Evolutionary conservation across 345 rosid species (phyloP), one percentile per base, ranked within the genome.

Genomic region (Schrenkiella parvula): DNA sequence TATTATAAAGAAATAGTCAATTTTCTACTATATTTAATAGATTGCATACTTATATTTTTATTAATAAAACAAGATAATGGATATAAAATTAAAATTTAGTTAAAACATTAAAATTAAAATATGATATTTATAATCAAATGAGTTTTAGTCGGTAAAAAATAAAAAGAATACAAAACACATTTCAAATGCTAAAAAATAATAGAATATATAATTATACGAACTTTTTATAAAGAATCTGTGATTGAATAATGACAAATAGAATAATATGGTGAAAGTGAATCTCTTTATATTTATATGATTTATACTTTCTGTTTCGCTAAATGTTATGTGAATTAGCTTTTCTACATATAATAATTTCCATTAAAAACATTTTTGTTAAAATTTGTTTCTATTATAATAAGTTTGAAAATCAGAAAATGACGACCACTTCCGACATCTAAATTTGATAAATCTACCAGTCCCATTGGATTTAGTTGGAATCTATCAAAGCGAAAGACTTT

Each of bases 381-480:
- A n/a, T 35, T 35, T 19, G 15, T 57, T 18, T 8, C 41, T 31
- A 55, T 31, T 63, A 43, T 18, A 23, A 66, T 29, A 32, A 31
- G 54, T 41, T 29, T 41, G 55, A 55, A 34, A 68, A 55, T 56
- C 26, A 32, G 23, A 55, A 55, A 55, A 55, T 68, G 11, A 42
- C 43, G 21, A 68, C 34, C 44, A 39, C 41, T 34, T 44, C 73
- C 73, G 55, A 31, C 56, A 56, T 32, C 43, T 39, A 48, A 57
- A 29, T 64, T 39, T 56, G 55, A 32, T 48, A 70, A 58, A 46
- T 32, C n/a, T 31, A 55, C 19, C 65, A 34, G 66, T 34, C 66
- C 65, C 66, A 65, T 54, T 60, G 43, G 58, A 48, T 48, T 54
- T 47, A 64, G 64, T 38, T 69, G 50, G 13, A 58, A 70, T 35